Evolutionary conservation across 257 asterid species (phyloP), one percentile per base, ranked within the genome.

Genomic region (Solanum rostratum): DNA sequence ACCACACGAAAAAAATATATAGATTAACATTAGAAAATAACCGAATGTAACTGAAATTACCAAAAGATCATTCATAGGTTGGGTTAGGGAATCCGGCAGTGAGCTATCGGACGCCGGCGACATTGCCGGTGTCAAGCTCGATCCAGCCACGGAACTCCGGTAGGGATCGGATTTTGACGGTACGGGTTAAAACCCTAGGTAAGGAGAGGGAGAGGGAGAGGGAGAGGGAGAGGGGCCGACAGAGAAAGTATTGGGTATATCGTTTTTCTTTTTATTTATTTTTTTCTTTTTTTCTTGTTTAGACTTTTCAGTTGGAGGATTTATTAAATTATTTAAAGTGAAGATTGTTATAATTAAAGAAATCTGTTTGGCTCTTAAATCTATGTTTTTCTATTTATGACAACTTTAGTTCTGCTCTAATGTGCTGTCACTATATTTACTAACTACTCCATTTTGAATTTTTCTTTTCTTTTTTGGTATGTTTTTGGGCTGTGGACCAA

Each of bases 111-210:
- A 91, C 83, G 89, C 90, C 22, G 33, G 39, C 87, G 94, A 91
- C 98, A 95, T 95, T 91, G 96, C 90, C 93, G 96, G 91, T 27
- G 90, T 55, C 2, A 86, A 83, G 86, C 88, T 84, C 91, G 94
- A 93, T 88, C 93, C 94, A 89, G 93, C 91, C 82, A 89, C 87
- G 93, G 93, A 90, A 91, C 80, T 87, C 87, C 84, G 85, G 88
- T 83, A 84, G 68, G 89, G 91, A 88, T 91, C 93, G 88, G 88
- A 88, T 82, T 27, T 90, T 87, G 93, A 92, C 89, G 90, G 95
- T 89, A 74, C 68, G 84, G 76, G 69, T 12, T 85, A 76, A 86
- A 88, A 92, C 94, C 95, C 95, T 92, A 91, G 89, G 74, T 85
- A 85, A 88, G 88, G 27, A 33, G 9, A 46, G 22, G 13, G 45